Evolutionary conservation across 139 green algal species (phyloP).

Genomic region (Volvox africanus): DNA sequence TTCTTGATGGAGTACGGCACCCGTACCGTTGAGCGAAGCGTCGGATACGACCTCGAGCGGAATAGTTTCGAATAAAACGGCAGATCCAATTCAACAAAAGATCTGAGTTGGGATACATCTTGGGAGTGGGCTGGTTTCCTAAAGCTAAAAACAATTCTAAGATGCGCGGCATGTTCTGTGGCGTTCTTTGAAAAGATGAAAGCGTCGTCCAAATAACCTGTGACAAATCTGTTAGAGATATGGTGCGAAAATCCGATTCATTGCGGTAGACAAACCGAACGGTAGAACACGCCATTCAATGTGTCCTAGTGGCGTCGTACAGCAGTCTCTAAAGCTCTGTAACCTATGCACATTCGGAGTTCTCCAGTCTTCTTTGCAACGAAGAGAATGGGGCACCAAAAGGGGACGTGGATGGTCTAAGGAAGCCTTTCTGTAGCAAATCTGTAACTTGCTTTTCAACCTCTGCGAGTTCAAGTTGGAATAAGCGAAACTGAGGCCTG

Average conservation of each 20-base stretch:
- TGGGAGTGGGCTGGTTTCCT: too few relatives aligned
- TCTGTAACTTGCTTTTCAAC: slow-evolving; percentile 23
- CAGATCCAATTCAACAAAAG: slow-evolving; percentile 10
- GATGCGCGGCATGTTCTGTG: slow-evolving; percentile 65
- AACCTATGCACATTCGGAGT: slow-evolving; percentile 46
- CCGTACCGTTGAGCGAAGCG: not conserved
- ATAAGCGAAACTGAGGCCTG: slow-evolving; percentile 21
- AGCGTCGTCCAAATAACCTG: slow-evolving; percentile 71
- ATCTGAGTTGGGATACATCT: not conserved
- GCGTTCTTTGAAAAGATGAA: slow-evolving; percentile 54
- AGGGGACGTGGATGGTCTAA: slow-evolving; percentile 8
- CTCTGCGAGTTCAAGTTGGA: not conserved
- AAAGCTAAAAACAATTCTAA: too few relatives aligned
- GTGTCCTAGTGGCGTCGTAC: slow-evolving; percentile 49
- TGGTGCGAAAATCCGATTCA: slow-evolving; percentile 62
- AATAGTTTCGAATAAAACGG: not conserved
- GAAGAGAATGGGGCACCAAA: slow-evolving; percentile 28
- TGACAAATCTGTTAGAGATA: slow-evolving; percentile 61
- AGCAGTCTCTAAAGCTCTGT: slow-evolving; percentile 47
- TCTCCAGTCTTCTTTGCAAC: slow-evolving; percentile 50
- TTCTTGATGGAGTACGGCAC: not conserved
- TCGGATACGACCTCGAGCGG: not conserved
- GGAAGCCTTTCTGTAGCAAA: slow-evolving; percentile 24
- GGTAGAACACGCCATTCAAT: slow-evolving; percentile 58
- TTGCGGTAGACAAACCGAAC: slow-evolving; percentile 41